Base-by-base conservation (phyloP, 1,284 basidiomycete genomes). In the Malassezia psittaci region DNA sequence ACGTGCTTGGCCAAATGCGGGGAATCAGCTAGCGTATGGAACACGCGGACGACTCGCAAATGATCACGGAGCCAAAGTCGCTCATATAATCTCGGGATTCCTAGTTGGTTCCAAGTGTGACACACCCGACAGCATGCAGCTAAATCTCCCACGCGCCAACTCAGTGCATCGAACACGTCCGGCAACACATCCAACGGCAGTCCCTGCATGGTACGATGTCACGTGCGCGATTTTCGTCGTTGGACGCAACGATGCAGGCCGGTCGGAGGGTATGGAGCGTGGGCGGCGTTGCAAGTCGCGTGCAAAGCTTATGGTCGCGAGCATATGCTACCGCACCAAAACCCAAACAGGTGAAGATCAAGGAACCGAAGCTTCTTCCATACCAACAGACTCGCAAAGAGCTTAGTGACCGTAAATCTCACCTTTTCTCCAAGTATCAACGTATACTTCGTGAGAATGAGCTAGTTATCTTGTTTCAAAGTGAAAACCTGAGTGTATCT, bases 1-100 rank as follows among this genome's bases (percentile, higher is more conserved):
- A 72, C 58, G 7, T 61, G 54, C n/a, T 51, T 50, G 18, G 64
- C 64, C 1, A 68, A 60, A 3, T 62, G 45, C 34, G 59, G 57
- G 11, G 52, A 52, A 13, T 36, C 21, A 15, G 58, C 62, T 5
- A 73, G 60, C 12, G 63, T 59, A 13, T 36, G 46, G 45, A 72
- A 72, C 3, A 72, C 66, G 15, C 61, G 61, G 41, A 60, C 48
- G 18, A 73, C 62, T 15, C 65, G 61, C 9, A 47, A 59, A 36
- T 72, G 69, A 39, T 72, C 64, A 15, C 69, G 62, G n/a, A 73
- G 60, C 48, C 65, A 67, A 11, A 73, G 55, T 0, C 67, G 58
- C 48, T 66, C 60, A 58, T 73, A 73, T n/a, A 73, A 54, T 1
- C 60, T 46, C 6, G 69, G 66, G 7, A 60, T 63, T 0, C 69